Base-by-base conservation (phyloP, 1,284 basidiomycete genomes). In the Cutaneotrichosporon mucoides region DNA sequence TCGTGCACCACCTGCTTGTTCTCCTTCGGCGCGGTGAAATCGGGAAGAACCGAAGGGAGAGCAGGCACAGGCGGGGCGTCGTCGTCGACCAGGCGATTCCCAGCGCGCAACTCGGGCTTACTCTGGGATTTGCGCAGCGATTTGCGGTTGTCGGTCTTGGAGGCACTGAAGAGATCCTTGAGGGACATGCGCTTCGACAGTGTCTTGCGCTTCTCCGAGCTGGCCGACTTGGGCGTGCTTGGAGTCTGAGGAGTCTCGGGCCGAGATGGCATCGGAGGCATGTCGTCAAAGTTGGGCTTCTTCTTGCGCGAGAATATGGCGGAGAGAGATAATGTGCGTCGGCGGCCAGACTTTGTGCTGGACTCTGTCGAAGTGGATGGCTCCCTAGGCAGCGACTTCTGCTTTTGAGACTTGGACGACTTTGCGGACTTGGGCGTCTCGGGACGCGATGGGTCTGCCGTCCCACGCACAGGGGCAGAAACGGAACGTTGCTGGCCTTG, bases 281-380 rank as follows among this genome's bases (percentile, higher is more conserved):
- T 24, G 24, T 58, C 56, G 12, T 55, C 59, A 24, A 35, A 42
- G 37, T 46, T 42, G n/a, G 13, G 34, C 48, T 54, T 56, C 42
- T 42, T 61, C 53, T 63, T 60, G 13, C 51, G 45, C 35, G 57
- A 43, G 45, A 64, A 64, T 5, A 64, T 36, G 3, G 62, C 53
- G 1, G 62, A 61, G 3, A 64, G 55, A 1, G 59, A 61, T 4
- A 61, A 24, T 0, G 62, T 45, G 3, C 62, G 59, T 4, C 62
- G 51, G 40, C 57, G 62, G 11, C 37, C 24, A 57, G 42, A 9
- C 52, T 49, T 38, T 24, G 24, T 24, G 24, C 24, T 24, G 49
- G 51, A 9, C 38, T 40, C 37, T 13, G 34, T 46, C n/a, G n/a
- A n/a, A 5, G 43, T 33, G 12, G 24, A 34, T 11, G 41, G 33